Percentiles rank a stretch among this genome's conserved stretches.
phyloP scores from a whole-genome alignment of 768 basidiomycete species.

The Rubroboletus pulcherrimus region DNA sequence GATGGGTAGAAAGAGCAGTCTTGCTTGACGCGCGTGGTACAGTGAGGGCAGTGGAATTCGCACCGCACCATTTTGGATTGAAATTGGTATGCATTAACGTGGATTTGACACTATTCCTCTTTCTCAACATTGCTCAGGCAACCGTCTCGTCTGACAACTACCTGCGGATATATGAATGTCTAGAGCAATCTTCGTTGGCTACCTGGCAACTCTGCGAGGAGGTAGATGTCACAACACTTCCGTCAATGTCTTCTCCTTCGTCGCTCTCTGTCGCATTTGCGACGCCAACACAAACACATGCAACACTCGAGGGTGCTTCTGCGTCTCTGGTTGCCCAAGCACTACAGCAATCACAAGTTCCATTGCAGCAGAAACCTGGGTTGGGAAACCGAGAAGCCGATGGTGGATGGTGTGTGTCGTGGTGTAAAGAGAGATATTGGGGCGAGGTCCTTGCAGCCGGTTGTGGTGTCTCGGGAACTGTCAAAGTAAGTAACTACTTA shows the following conservation, averaged over 20 bases:
- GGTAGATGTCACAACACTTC: conserved; percentile 64
- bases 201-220: conserved; percentile 76
- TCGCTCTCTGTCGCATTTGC: conserved; percentile 57
- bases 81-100: conserved; percentile 60
- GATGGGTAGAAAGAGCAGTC: conserved; percentile 74
- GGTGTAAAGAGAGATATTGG: conserved; percentile 97
- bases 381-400: conserved; percentile 74
- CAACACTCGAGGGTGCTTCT: conserved; percentile 50
- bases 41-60: conserved; percentile 82
- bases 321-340: conserved; percentile 63
- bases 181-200: conserved; percentile 67
- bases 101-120: not conserved
- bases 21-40: conserved; percentile 84
- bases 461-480: conserved; percentile 63
- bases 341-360: conserved; percentile 47
- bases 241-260: conserved; percentile 38
- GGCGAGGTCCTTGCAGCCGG: conserved; percentile 83
- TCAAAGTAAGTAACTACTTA: conserved; percentile 56
- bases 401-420: conserved; percentile 90
- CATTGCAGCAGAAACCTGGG: conserved; percentile 37
- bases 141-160: conserved; percentile 84
- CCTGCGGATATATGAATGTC: conserved; percentile 86
- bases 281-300: conserved; percentile 65
- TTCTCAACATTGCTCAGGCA: conserved; percentile 48
- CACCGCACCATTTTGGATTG: conserved; percentile 82